Conservation (phyloP, 345 rosid genomes). For the Salix koriyanagi region DNA sequence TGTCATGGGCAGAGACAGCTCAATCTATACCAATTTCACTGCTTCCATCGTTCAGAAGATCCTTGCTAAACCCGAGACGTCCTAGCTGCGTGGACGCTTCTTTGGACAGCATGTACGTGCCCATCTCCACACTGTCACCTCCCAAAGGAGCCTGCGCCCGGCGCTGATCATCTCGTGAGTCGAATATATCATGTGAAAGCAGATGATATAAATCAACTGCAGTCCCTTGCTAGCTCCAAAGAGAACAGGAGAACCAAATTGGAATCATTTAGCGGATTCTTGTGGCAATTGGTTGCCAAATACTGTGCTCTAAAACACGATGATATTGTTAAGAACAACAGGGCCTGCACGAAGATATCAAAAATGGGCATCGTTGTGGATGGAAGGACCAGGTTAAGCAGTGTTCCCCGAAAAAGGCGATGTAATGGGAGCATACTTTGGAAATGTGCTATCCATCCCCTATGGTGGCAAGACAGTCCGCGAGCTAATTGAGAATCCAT, state of each 20-base stretch:
- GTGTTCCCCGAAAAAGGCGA: neutral
- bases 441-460: slow-evolving; percentile 68
- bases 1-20: slow-evolving; percentile 65
- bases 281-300: slow-evolving; percentile 65
- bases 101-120: slow-evolving; percentile 48
- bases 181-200: slow-evolving; percentile 50
- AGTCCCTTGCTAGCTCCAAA: slow-evolving; percentile 34
- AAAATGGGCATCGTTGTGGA: slow-evolving; percentile 69
- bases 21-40: slow-evolving; percentile 37
- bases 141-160: slow-evolving; percentile 25
- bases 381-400: slow-evolving; percentile 49
- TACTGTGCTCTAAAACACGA: slow-evolving; percentile 9
- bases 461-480: slow-evolving; percentile 35
- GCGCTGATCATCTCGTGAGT: slow-evolving; percentile 35
- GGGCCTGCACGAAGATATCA: slow-evolving; percentile 3
- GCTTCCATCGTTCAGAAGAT: slow-evolving; percentile 54
- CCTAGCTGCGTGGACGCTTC: slow-evolving; percentile 32
- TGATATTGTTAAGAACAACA: too few relatives aligned
- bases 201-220: slow-evolving; percentile 33
- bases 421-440: slow-evolving; percentile 40
- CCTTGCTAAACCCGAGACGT: slow-evolving; percentile 53
- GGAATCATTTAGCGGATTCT: slow-evolving; percentile 56
- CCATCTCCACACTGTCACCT: slow-evolving; percentile 43
- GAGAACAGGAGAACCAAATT: slow-evolving; percentile 48
- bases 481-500: slow-evolving; percentile 40